Evolutionary conservation across 1,284 basidiomycete genomes (phyloP).

Genomic region (Testicularia cyperi): DNA sequence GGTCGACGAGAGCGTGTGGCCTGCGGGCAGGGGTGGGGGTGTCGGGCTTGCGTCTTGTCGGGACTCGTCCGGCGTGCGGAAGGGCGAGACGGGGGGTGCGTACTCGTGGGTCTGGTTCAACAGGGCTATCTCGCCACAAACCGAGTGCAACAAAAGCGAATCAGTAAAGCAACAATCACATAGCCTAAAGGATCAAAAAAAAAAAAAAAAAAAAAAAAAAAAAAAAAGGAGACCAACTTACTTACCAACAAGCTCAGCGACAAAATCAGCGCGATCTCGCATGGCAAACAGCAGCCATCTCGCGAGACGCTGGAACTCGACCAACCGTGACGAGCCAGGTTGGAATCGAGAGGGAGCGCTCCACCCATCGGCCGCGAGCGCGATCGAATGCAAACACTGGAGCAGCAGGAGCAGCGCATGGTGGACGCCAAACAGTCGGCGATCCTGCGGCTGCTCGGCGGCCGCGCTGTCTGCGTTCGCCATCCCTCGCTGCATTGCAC

Average conservation of each 20-base stretch:
- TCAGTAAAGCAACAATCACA: too few relatives aligned
- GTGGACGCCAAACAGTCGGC: constrained; percentile 31
- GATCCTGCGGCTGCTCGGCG: constrained; percentile 21
- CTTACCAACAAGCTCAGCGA: constrained; percentile 18
- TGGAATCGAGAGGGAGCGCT: too few relatives aligned
- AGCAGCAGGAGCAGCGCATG: constrained; percentile 28
- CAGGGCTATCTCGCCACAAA: too few relatives aligned
- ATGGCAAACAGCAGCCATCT: constrained; percentile 9
- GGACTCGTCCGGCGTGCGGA: constrained; percentile 9
- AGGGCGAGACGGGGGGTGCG: constrained; percentile 43
- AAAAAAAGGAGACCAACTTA: too few relatives aligned
- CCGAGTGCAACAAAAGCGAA: too few relatives aligned
- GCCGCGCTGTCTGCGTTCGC: constrained; percentile 9
- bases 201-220: too few relatives aligned
- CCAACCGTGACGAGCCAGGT: too few relatives aligned
- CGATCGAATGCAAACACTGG: constrained; percentile 34
- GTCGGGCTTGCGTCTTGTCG: background rate
- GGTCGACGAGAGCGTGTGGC: constrained; percentile 38
- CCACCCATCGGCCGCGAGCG: constrained; percentile 31
- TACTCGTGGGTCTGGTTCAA: constrained; percentile 31
- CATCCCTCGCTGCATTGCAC: constrained; percentile 20
- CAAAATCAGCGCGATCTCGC: constrained; percentile 4
- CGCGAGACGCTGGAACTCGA: too few relatives aligned
- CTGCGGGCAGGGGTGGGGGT: constrained; percentile 11
- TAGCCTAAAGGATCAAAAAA: too few relatives aligned